Conservation (phyloP, 768 basidiomycete genomes). For the Termitomyces sp. region DNA sequence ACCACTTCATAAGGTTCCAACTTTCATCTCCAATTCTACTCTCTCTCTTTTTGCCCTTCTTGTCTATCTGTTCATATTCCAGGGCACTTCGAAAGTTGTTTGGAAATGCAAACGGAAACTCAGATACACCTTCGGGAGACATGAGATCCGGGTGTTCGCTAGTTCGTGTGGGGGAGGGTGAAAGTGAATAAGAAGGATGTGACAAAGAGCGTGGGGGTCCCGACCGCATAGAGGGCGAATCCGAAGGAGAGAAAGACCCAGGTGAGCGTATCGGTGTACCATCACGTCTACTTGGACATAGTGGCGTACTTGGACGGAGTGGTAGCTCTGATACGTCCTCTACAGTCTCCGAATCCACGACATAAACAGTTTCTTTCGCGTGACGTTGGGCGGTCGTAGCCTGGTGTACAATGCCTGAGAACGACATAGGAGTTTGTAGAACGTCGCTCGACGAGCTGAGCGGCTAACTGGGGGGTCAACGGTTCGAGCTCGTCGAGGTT, state of each 20-base stretch:
- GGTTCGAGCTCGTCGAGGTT: background rate
- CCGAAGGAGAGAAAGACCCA: constrained; percentile 24
- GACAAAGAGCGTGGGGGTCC: constrained; percentile 75
- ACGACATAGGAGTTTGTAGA: constrained; percentile 21
- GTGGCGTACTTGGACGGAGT: background rate
- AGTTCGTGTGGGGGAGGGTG: constrained; percentile 34
- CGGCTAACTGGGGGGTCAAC: background rate
- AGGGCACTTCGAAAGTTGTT: constrained; percentile 61
- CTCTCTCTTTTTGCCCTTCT: constrained; percentile 53
- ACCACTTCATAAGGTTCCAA: constrained; percentile 55
- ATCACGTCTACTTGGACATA: background rate
- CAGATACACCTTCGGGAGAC: constrained; percentile 24
- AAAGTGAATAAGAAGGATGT: constrained; percentile 57
- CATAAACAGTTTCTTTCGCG: background rate
- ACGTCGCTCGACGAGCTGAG: background rate
- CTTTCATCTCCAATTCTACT: constrained; percentile 43
- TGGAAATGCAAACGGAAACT: constrained; percentile 13
- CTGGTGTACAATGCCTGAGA: constrained; percentile 20
- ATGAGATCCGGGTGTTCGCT: constrained; percentile 20
- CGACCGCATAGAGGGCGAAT: constrained; percentile 62
- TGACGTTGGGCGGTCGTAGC: constrained; percentile 3
- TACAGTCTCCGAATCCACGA: background rate
- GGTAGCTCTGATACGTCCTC: background rate
- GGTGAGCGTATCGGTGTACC: constrained; percentile 13
- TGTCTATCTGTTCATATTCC: constrained; percentile 49